Conservation (phyloP, 2,329 filamentous ascomycete genomes). For the Metarhizium anisopliae region DNA sequence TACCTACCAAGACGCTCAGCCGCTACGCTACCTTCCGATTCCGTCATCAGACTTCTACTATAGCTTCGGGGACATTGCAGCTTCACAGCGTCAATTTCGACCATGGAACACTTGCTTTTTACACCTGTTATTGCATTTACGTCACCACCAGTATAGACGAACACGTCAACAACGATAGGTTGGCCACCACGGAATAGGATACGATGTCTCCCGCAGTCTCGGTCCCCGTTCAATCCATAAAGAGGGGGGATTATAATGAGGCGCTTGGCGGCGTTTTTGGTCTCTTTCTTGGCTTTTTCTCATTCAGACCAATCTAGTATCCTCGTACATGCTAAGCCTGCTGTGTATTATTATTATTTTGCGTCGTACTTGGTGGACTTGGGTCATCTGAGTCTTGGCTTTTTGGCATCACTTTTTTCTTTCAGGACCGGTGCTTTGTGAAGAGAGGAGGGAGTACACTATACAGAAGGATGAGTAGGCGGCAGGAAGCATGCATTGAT, state of each 20-base stretch:
- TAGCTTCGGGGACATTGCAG: too few species aligned
- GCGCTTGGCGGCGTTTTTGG: constrained; percentile 8
- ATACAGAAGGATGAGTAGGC: background rate
- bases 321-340: background rate
- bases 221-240: background rate
- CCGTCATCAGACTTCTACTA: background rate
- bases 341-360: background rate
- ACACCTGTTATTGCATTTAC: background rate
- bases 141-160: constrained; percentile 4
- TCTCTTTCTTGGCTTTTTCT: constrained; percentile 3
- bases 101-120: too few species aligned
- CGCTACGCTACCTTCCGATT: background rate
- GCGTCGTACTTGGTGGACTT: background rate
- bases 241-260: constrained; percentile 3
- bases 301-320: background rate
- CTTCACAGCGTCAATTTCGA: too few species aligned
- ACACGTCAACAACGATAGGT: constrained; percentile 1
- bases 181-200: constrained; percentile 6
- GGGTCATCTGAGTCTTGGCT: background rate
- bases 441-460: background rate
- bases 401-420: background rate
- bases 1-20: background rate
- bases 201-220: background rate
- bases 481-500: background rate
- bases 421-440: background rate